These are phyloP conservation scores for Aspergillus eucalypticola DNA, from an alignment of 2,329 filamentous ascomycete genomes.

Conservation along the genomic window DNA sequence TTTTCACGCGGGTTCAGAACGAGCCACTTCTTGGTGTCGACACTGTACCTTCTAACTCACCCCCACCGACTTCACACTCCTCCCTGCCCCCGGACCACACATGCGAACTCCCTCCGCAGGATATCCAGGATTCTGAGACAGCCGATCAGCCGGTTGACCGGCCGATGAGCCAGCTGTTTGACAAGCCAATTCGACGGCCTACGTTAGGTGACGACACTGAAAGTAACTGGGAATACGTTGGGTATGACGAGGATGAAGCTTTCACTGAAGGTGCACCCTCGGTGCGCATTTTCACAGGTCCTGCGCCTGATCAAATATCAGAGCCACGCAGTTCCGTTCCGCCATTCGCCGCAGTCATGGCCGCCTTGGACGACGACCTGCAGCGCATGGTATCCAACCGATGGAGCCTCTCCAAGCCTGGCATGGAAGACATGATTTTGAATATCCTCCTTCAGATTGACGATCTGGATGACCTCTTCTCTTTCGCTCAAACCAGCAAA, in stretches of 20 bases:
- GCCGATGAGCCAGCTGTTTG: background rate
- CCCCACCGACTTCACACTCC: background rate
- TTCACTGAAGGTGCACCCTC: background rate
- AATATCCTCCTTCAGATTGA: conserved; percentile 8
- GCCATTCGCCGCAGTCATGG: conserved; percentile 1
- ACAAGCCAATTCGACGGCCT: background rate
- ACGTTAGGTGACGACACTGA: background rate
- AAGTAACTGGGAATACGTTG: conserved; percentile 3
- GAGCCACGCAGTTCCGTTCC: background rate
- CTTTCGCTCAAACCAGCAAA: conserved; percentile 5
- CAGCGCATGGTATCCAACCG: background rate
- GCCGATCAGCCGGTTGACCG: background rate
- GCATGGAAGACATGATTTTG: conserved; percentile 3
- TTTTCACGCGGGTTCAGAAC: conserved; percentile 4
- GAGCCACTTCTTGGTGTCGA: conserved; percentile 7
- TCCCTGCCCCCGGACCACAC: background rate
- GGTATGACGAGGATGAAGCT: conserved; percentile 1
- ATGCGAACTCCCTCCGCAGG: background rate
- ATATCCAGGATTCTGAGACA: background rate
- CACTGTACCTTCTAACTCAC: background rate
- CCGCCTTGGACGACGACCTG: conserved; percentile 1
- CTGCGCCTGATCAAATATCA: background rate
- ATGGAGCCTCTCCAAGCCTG: conserved; percentile 4
- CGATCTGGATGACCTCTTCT: conserved; percentile 11
- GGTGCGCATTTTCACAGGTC: background rate